Conservation (phyloP, 805 yeast genomes). For the Pichia cephalocereana region DNA sequence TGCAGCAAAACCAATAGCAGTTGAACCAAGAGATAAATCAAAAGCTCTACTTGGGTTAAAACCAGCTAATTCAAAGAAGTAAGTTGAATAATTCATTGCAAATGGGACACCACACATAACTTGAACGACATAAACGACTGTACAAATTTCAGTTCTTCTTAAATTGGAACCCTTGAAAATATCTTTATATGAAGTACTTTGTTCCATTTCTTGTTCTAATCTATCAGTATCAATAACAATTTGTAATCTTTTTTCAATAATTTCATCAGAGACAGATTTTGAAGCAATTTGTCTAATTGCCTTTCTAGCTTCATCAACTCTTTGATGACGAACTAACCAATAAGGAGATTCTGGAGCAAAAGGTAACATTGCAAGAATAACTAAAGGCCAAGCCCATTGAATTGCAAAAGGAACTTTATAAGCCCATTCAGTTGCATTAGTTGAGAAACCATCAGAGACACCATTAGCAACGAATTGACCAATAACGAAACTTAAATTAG, state of each 20-base stretch:
- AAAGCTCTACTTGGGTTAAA: constrained; percentile 10
- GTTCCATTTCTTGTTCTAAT: constrained; percentile 9
- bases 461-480: constrained; percentile 53
- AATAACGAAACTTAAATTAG: constrained; percentile 43
- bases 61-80: constrained; percentile 21
- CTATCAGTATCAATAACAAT: constrained; percentile 8
- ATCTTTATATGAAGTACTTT: constrained; percentile 22
- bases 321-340: constrained; percentile 40
- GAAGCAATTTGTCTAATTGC: constrained; percentile 28
- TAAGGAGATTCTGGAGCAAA: constrained; percentile 53
- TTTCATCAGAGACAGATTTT: background rate
- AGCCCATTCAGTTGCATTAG: constrained; percentile 9
- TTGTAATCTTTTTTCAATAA: constrained; percentile 6
- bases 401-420: constrained; percentile 44
- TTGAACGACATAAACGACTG: constrained; percentile 36
- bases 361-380: constrained; percentile 26
- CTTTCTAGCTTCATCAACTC: constrained; percentile 33
- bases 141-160: constrained; percentile 41
- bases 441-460: constrained; percentile 28
- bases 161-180: constrained; percentile 39
- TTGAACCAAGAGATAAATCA: constrained; percentile 23
- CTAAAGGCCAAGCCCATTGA: constrained; percentile 53
- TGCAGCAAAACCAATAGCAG: constrained; percentile 25
- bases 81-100: constrained; percentile 55
- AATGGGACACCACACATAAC: constrained; percentile 57